Evolutionary conservation across 139 green algal genomes (phyloP), one percentile per base, ranked within the genome.

Genomic region (Coccomyxa sp.): DNA sequence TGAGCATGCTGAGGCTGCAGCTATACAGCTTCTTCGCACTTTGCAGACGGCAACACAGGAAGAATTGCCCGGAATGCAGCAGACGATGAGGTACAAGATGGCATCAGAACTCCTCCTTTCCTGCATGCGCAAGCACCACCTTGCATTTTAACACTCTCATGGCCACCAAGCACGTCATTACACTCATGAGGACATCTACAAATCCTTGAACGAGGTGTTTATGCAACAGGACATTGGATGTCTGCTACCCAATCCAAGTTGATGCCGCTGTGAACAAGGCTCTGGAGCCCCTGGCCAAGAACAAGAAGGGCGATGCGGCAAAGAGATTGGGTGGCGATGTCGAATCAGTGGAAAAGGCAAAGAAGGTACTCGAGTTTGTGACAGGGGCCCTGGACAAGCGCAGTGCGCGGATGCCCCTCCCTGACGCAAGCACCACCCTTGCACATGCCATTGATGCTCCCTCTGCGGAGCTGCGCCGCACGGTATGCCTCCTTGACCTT

Each of bases 161-260:
- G 38, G 38, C 7, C 38, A 51, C n/a, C 38, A 51, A 51, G 38
- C 38, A 51, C 7, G 3, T 3, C 3, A 7, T 51, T 51, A 51
- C 38, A 51, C 38, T 51, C 7, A n/a, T 51, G 38, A 51, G 38
- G 38, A 51, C 38, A 51, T 51, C 38, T 51, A 51, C 38, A 3
- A 51, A 11, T 51, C 38, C 7, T 51, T 51, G 38, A 51, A 51
- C 38, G 38, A 51, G 38, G 38, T 51, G 7, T 51, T n/a, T 51
- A 51, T 51, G 38, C 38, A 51, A 51, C 63, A 71, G 63, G 63
- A 4, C 63, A 21, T 25, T 71, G 63, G 63, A 95, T 27, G 67
- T 87, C 31, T 84, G 81, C 13, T 89, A 90, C 67, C 85, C 90
- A 0, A 75, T 83, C 17, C 78, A 58, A 18, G 67, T 89, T 45